phyloP scores from a whole-genome alignment of 148 eudicot species.

The Vaccinium myrtillus region DNA sequence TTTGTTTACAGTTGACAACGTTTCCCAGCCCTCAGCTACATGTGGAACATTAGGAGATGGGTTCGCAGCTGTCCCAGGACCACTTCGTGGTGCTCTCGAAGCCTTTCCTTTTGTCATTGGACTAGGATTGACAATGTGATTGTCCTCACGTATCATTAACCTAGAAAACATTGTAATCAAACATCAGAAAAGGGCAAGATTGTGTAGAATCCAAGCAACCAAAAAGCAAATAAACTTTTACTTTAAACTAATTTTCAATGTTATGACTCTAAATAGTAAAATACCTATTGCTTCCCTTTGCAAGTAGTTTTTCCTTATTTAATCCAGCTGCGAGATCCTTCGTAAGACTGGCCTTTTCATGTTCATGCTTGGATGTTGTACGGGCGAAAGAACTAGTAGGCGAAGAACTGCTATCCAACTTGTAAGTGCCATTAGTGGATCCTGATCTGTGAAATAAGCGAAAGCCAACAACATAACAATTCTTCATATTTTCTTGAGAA shows the following conservation, averaged over 20 bases:
- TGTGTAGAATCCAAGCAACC: background rate
- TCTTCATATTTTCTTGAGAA: background rate
- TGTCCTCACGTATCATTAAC: conserved; percentile 65
- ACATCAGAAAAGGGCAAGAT: background rate
- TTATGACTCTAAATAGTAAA: background rate
- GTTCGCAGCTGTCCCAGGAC: conserved; percentile 45
- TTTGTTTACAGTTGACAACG: conserved; percentile 46
- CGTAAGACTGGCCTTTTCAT: conserved; percentile 51
- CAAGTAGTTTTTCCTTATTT: conserved; percentile 59
- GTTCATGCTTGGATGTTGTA: conserved; percentile 54
- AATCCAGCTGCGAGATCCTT: conserved; percentile 57
- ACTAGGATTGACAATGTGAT: conserved; percentile 39
- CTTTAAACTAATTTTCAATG: background rate
- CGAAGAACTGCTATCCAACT: conserved; percentile 49
- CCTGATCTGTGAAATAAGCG: conserved; percentile 51
- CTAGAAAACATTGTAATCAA: conserved; percentile 33
- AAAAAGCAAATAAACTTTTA: conserved; percentile 10
- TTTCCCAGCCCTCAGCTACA: conserved; percentile 72
- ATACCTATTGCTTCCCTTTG: conserved; percentile 74
- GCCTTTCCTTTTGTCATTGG: conserved; percentile 71
- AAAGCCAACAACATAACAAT: background rate
- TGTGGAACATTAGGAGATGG: conserved; percentile 61
- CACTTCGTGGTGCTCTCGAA: conserved; percentile 66
- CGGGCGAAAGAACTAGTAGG: conserved; percentile 53
- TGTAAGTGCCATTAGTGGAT: conserved; percentile 47